These are phyloP conservation scores for Populus hybrid DNA, from an alignment of 441 rosid species.

Conservation along the genomic window DNA sequence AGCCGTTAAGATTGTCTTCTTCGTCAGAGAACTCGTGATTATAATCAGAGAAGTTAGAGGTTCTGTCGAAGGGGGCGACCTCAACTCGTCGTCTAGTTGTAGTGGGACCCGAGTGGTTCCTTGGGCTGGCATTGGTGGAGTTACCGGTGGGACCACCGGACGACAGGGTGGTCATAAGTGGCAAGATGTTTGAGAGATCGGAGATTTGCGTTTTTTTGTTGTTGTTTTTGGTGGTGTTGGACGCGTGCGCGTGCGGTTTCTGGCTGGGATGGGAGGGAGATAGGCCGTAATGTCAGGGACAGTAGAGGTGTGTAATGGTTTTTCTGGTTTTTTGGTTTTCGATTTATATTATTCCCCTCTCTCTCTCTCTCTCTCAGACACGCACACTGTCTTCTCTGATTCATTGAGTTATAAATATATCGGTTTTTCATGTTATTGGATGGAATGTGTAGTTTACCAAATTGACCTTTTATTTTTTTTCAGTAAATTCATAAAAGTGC, in stretches of 20 bases:
- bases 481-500: too few relatives aligned
- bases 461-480: too few relatives aligned
- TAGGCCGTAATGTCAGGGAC: not conserved
- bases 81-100: constrained; percentile 72
- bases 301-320: not conserved
- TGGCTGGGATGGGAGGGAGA: not conserved
- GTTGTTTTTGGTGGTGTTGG: too few relatives aligned
- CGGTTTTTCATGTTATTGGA: too few relatives aligned
- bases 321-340: not conserved
- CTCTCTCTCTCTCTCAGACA: not conserved
- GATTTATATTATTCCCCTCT: not conserved
- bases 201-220: not conserved
- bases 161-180: constrained; percentile 33
- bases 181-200: not conserved
- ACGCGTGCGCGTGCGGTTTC: not conserved
- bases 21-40: constrained; percentile 26
- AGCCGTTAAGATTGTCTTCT: constrained; percentile 29
- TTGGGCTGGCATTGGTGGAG: constrained; percentile 16
- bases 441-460: too few relatives aligned
- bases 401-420: too few relatives aligned
- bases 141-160: constrained; percentile 37
- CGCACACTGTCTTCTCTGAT: too few relatives aligned
- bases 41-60: constrained; percentile 13
- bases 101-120: constrained; percentile 22
- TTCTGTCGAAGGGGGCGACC: constrained; percentile 29